A percentile compares a stretch with the other conserved stretches of the same genome.
phyloP scores from a whole-genome alignment of 352 stramenopile species.

The Globisporangium viniferum region DNA sequence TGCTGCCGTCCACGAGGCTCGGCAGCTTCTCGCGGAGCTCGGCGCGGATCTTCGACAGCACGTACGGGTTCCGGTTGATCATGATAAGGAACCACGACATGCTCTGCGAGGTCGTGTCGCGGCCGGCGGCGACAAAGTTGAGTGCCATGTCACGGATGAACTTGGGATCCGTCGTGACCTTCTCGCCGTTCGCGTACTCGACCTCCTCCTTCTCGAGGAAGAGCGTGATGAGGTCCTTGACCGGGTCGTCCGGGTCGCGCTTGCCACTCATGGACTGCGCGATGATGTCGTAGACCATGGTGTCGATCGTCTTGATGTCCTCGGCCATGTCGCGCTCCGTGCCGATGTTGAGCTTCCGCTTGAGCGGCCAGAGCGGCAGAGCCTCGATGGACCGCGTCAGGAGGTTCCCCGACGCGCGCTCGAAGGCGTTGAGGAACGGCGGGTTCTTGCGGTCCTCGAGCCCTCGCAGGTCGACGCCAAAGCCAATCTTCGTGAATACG shows the following conservation, averaged over 20 bases:
- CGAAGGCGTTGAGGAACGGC: constrained; percentile 29
- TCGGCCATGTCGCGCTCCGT: constrained; percentile 13
- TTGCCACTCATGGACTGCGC: constrained; percentile 11
- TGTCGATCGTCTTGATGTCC: constrained; percentile 15
- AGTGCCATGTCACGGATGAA: constrained; percentile 80
- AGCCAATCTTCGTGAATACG: constrained; percentile 52
- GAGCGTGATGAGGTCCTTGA: constrained; percentile 41
- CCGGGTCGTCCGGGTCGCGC: background rate
- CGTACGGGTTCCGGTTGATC: constrained; percentile 56
- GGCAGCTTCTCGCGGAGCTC: constrained; percentile 20
- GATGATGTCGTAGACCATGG: constrained; percentile 21
- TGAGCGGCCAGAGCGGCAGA: constrained; percentile 21
- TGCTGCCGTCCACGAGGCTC: background rate
- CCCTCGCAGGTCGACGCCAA: constrained; percentile 36
- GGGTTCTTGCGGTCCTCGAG: constrained; percentile 24
- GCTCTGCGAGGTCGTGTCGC: constrained; percentile 70
- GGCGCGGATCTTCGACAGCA: constrained; percentile 26
- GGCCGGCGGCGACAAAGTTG: constrained; percentile 74
- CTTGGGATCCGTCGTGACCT: background rate
- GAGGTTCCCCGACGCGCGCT: constrained; percentile 19
- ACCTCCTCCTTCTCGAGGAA: constrained; percentile 43
- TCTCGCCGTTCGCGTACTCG: constrained; percentile 13
- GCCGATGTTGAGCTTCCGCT: constrained; percentile 21
- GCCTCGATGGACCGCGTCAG: constrained; percentile 16
- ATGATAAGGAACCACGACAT: constrained; percentile 79